Conservation (phyloP, 768 basidiomycete genomes). For the Naematelia encephala region DNA sequence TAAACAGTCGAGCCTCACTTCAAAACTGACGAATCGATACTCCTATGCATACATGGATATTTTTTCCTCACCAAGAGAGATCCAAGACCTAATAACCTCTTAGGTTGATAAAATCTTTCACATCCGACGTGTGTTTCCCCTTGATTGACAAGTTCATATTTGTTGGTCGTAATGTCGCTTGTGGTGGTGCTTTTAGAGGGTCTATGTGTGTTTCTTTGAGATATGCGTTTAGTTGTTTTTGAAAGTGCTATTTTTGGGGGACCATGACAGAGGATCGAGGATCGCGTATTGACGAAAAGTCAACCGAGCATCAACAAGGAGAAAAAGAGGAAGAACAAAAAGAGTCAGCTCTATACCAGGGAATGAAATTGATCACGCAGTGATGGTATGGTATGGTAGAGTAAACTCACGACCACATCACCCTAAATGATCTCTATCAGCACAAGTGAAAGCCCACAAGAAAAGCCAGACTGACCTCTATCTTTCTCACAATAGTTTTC, state of each 20-base stretch:
- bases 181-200: constrained; percentile 13
- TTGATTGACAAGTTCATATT: constrained; percentile 25
- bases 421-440: constrained; percentile 2
- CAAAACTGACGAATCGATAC: too few species aligned
- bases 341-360: background rate
- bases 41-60: too few species aligned
- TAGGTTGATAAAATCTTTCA: background rate
- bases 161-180: constrained; percentile 16
- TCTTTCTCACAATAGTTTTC: constrained; percentile 23
- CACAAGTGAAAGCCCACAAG: background rate
- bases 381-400: too few species aligned
- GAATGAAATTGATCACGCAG: too few species aligned
- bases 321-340: background rate
- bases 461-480: constrained; percentile 21
- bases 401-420: constrained; percentile 15
- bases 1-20: too few species aligned
- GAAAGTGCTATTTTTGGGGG: constrained; percentile 22
- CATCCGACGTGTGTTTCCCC: constrained; percentile 9
- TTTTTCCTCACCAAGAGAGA: too few species aligned
- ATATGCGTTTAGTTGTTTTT: constrained; percentile 16
- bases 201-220: constrained; percentile 18
- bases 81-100: background rate
- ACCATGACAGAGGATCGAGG: background rate
- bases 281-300: background rate
- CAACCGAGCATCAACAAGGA: background rate